Conservation (phyloP, 2,329 filamentous ascomycete species). For the Dryadomyces sulphureus region DNA sequence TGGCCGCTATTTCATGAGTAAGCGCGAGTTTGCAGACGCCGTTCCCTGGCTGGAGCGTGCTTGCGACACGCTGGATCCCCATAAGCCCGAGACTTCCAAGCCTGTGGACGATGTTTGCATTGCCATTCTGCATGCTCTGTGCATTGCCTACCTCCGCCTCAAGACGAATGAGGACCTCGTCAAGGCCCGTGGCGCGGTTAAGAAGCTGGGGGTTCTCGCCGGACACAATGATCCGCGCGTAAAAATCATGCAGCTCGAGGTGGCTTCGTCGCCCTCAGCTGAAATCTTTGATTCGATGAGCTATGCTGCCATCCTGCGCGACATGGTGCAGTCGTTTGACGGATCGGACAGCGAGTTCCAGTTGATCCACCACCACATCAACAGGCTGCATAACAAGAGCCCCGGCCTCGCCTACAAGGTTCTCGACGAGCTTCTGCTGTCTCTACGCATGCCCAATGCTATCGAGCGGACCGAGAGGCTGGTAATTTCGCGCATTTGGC, state of each 20-base stretch:
- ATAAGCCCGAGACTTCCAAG: not conserved
- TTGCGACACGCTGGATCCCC: slow-evolving; percentile 34
- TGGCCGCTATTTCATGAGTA: too few species aligned
- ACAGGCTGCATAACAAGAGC: slow-evolving; percentile 43
- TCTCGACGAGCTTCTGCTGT: slow-evolving; percentile 48
- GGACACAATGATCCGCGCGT: slow-evolving; percentile 47
- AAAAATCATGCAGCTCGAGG: slow-evolving; percentile 51
- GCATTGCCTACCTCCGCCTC: slow-evolving; percentile 37
- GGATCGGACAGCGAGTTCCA: slow-evolving; percentile 50
- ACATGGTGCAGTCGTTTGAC: slow-evolving; percentile 36
- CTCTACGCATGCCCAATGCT: slow-evolving; percentile 27
- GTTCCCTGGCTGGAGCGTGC: slow-evolving; percentile 12
- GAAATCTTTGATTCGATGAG: slow-evolving; percentile 32
- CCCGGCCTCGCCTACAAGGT: slow-evolving; percentile 31
- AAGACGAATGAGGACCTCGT: slow-evolving; percentile 27
- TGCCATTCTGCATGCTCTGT: slow-evolving; percentile 34
- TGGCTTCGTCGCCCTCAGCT: slow-evolving; percentile 35
- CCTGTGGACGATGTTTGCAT: too few species aligned
- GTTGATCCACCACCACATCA: slow-evolving; percentile 51
- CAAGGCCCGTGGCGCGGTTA: slow-evolving; percentile 42
- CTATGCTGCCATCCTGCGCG: slow-evolving; percentile 38
- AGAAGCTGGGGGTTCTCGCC: slow-evolving; percentile 45
- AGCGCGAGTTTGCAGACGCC: too few species aligned
- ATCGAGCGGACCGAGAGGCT: slow-evolving; percentile 52
- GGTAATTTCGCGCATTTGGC: slow-evolving; percentile 53